These are phyloP conservation scores for Apiotrichum mycotoxinovorans DNA, from an alignment of 1,284 basidiomycete species.

Conservation along the genomic window DNA sequence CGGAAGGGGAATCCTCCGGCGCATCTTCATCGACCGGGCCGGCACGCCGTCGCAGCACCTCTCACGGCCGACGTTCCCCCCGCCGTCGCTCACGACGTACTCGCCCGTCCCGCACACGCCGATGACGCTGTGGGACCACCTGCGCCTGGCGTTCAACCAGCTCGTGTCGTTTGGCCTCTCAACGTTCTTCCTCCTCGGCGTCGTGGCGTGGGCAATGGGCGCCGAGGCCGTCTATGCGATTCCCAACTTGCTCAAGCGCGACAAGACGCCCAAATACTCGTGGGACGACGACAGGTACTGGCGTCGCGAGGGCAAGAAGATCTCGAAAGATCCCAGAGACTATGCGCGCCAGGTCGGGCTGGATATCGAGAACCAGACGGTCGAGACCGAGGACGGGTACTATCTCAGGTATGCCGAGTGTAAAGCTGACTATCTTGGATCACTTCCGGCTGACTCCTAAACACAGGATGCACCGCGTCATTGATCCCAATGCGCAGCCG, in stretches of 20 bases:
- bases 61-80: conserved; percentile 48
- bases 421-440: neutral
- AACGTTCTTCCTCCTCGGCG: conserved; percentile 54
- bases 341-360: conserved; percentile 58
- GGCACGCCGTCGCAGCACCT: conserved; percentile 48
- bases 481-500: conserved; percentile 52
- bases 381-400: conserved; percentile 61
- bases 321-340: conserved; percentile 58
- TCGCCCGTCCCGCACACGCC: conserved; percentile 39
- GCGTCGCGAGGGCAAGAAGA: conserved; percentile 52
- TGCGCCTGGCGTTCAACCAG: conserved; percentile 53
- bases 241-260: conserved; percentile 36
- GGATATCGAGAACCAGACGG: conserved; percentile 58
- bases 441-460: conserved; percentile 7
- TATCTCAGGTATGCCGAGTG: conserved; percentile 49
- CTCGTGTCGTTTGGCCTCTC: conserved; percentile 53
- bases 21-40: conserved; percentile 48
- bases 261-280: conserved; percentile 31
- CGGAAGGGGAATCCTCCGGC: conserved; percentile 34
- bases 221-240: conserved; percentile 37
- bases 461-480: conserved; percentile 55
- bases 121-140: conserved; percentile 28
- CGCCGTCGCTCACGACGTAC: conserved; percentile 46
- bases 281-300: conserved; percentile 58
- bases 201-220: conserved; percentile 50